phyloP scores from a whole-genome alignment of 805 yeast genomes.

The Zygosaccharomyces pseudorouxii region DNA sequence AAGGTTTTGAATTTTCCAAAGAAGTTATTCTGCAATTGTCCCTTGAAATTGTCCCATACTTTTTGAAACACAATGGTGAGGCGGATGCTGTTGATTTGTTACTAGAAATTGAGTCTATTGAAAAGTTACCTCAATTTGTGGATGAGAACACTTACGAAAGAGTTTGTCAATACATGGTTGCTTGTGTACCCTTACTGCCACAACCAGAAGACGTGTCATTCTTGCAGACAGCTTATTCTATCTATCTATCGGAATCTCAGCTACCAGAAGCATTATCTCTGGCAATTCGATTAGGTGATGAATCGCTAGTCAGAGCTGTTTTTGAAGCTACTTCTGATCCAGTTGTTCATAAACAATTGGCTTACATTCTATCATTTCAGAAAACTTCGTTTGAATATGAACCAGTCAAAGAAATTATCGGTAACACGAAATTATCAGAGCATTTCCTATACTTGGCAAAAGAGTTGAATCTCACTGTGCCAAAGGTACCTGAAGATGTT shows the following conservation, averaged over 20 bases:
- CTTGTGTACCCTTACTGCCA: constrained; percentile 93
- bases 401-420: constrained; percentile 76
- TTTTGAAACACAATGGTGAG: constrained; percentile 92
- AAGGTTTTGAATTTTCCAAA: constrained; percentile 29
- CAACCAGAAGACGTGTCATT: constrained; percentile 90
- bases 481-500: constrained; percentile 92
- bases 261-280: constrained; percentile 85
- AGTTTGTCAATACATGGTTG: constrained; percentile 89
- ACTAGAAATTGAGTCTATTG: constrained; percentile 83
- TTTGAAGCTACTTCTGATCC: constrained; percentile 75
- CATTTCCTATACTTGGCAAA: constrained; percentile 75
- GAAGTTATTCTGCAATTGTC: constrained; percentile 58
- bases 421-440: constrained; percentile 73
- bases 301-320: constrained; percentile 67
- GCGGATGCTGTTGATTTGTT: constrained; percentile 96
- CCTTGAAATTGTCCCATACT: constrained; percentile 77
- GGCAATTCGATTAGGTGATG: constrained; percentile 87
- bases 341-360: constrained; percentile 81
- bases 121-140: constrained; percentile 73
- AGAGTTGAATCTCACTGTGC: constrained; percentile 82
- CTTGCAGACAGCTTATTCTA: constrained; percentile 80
- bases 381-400: constrained; percentile 72
- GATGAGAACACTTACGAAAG: constrained; percentile 81
- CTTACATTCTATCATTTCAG: constrained; percentile 82
- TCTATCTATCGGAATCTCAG: constrained; percentile 73